phyloP scores from a whole-genome alignment of 441 rosid genomes.

The Mallotus japonicus region DNA sequence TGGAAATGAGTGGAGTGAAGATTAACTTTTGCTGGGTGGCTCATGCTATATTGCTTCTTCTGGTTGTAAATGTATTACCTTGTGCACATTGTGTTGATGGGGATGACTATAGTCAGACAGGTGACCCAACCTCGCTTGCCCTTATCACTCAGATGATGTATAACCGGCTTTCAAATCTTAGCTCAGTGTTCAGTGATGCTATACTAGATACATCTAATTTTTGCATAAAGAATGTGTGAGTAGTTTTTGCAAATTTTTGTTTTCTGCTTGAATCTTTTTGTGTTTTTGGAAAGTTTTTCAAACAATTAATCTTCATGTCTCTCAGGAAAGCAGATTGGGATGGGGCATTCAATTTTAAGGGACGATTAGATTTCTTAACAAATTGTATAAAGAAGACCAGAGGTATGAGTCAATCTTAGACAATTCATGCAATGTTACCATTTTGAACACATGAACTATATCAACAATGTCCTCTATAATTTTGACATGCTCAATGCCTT shows the following conservation, averaged over 20 bases:
- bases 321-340: conserved; percentile 82
- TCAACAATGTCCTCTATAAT: not conserved
- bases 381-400: conserved; percentile 53
- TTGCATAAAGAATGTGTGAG: conserved; percentile 78
- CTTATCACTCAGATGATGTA: conserved; percentile 53
- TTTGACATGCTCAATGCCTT: not conserved
- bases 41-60: conserved; percentile 31
- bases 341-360: conserved; percentile 63
- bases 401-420: conserved; percentile 41
- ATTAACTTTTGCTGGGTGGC: conserved; percentile 29
- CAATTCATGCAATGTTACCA: not conserved
- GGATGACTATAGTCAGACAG: conserved; percentile 59
- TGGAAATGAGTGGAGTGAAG: conserved; percentile 43
- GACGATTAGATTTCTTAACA: conserved; percentile 57
- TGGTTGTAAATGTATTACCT: conserved; percentile 31
- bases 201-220: conserved; percentile 44
- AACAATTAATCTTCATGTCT: conserved; percentile 11
- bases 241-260: conserved; percentile 17
- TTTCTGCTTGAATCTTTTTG: not conserved
- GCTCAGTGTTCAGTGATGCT: conserved; percentile 39
- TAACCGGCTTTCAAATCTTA: conserved; percentile 52
- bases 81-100: conserved; percentile 39
- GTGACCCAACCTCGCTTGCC: conserved; percentile 49
- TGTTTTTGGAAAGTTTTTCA: conserved; percentile 9
- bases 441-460: not conserved